Evolutionary conservation across 805 yeast genomes (phyloP), one percentile per base, ranked within the genome.

Genomic region (Lipomyces starkeyi): DNA sequence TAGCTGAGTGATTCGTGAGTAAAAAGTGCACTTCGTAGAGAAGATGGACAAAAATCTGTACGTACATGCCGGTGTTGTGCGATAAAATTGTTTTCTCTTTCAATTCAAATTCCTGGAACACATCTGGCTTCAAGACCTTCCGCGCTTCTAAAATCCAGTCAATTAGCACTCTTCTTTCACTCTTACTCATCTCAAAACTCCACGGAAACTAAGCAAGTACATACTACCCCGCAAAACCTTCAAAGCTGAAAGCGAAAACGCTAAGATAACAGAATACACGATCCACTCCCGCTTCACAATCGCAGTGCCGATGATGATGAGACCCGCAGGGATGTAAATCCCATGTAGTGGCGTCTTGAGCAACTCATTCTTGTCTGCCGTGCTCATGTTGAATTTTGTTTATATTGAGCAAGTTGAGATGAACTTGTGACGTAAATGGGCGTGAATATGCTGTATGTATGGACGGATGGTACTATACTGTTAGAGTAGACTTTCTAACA

Each of bases 81-180:
- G 90, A 84, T 29, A 94, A 82, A 54, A 88, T 84, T 32, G 89
- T 88, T 81, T 91, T 93, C 77, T 88, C 86, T 74, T 89, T 85
- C 76, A 93, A 82, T 68, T 94, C 94, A 83, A 92, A 93, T 75
- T 89, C 85, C 77, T 87, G 88, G 81, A 89, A 92, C 63, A 84
- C 83, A 71, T 86, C 89, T 54, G 88, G 86, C 72, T 84, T 84
- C 73, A 93, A 83, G 13, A 88, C 90, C 59, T 68, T 73, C 14
- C 70, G 61, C 3, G 74, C 32, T 55, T 59, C 73, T 71, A 40
- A 6, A 60, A 25, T 9, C 11, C 22, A 52, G 14, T 59, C 2
- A 32, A 32, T 20, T 20, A 58, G 20, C 35, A 14, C 32, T 35
- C 35, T 6, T 3, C 34, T 6, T 2, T 29, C 47, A n/a, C 20